Evolutionary conservation across 129 eudicot genomes (phyloP), one percentile per base, ranked within the genome.

Genomic region (Helichrysum umbraculigerum): DNA sequence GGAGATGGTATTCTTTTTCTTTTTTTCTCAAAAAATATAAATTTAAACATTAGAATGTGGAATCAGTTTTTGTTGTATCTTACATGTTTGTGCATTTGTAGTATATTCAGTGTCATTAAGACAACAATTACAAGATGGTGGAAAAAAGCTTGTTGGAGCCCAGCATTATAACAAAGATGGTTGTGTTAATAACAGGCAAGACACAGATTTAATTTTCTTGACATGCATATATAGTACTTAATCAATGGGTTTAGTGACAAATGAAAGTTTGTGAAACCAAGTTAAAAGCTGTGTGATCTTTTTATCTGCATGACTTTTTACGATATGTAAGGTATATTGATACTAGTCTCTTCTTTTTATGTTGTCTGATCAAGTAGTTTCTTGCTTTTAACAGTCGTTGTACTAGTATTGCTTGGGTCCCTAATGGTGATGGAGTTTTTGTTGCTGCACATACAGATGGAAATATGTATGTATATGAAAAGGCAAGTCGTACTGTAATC

Each of bases 161-260:
- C 98, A 93, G 81, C 98, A 93, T 83, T 90, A 90, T 79, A 93
- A 93, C 85, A 93, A 93, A 83, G 98, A 93, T 83, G 98, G 98
- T 11, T 78, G 92, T 74, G 87, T 93, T 30, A 90, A 93, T 79
- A 93, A 81, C 76, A 92, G 94, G 98, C 88, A 85, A 88, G 91
- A 44, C 73, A 75, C 52, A 41, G 16, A 72, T 79, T 76, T 71
- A 47, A 72, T 63, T 69, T 41, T 72, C 65, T 81, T 66, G 37
- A 67, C 34, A 21, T 63, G 72, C 71, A 73, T 41, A 62, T 70
- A 70, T 33, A 19, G 20, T 39, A 73, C 2, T 51, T 30, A 17
- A 66, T 59, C 16, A 52, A 52, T 52, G 58, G 20, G 20, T 5
- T 16, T 14, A 17, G 2, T 3, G 20, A 63, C 68, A 11, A 22